Evolutionary conservation across 805 yeast genomes (phyloP), one percentile per base, ranked within the genome.

Genomic region (Metschnikowia continentalis): DNA sequence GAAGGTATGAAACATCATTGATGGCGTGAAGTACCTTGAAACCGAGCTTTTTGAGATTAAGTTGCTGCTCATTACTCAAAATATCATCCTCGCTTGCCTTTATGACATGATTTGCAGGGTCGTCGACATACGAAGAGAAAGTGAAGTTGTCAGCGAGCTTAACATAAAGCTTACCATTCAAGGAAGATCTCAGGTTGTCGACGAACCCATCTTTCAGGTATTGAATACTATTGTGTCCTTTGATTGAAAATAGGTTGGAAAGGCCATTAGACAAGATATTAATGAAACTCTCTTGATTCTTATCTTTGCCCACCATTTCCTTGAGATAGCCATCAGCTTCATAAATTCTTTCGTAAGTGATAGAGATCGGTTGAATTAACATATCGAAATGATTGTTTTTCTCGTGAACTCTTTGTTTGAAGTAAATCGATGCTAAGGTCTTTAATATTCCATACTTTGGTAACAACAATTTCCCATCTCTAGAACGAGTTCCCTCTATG

Each of bases 371-470:
- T 51, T 78, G 78, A 44, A 81, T 51, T 48, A 67, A 51, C 56
- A 72, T 49, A 55, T 74, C 72, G 44, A 71, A 70, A 1, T 61
- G 46, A 5, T 49, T 20, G 23, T 60, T 60, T 8, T 53, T 48
- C 20, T 58, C 60, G 13, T 41, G 39, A 6, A 53, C 42, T 19
- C 65, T 50, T 46, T 81, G 82, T 20, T 72, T 63, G 26, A 73
- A 59, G 35, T 78, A 71, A 14, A 80, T 70, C 50, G 77, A 78
- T 35, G 76, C 66, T 40, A 81, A 68, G 42, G 74, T 76, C 61
- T 81, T 82, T 54, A 82, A 70, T 43, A 82, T 77, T 5, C 87
- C 87, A 59, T 78, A 80, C 60, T 82, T 82, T 13, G 87, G 87
- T 23, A 82, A 70, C 20, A 82, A 69, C 33, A 82, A 66, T 59